These are phyloP conservation scores for Solanum raphanifolium DNA, from an alignment of 257 asterid species.

Conservation along the genomic window DNA sequence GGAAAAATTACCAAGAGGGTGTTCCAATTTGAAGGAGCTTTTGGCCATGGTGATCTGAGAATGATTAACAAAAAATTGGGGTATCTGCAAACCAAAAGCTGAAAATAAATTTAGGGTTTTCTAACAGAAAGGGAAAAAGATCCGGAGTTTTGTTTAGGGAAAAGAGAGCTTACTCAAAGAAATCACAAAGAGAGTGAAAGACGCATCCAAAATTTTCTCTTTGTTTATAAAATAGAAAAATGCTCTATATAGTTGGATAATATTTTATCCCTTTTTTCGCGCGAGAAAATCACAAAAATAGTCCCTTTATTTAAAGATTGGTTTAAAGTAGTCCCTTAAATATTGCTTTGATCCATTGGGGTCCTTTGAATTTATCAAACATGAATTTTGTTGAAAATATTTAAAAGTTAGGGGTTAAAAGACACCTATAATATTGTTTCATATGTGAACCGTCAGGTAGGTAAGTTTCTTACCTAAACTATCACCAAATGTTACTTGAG, in stretches of 20 bases:
- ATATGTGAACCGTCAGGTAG: too few species aligned
- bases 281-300: background rate
- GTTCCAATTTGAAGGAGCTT: constrained; percentile 64
- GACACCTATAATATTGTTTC: too few species aligned
- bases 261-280: background rate
- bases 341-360: background rate
- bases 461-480: too few species aligned
- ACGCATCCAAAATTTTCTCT: background rate
- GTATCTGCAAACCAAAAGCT: constrained; percentile 1
- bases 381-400: background rate
- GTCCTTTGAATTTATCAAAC: background rate
- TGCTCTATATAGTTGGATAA: background rate
- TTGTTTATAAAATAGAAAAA: background rate
- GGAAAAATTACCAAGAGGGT: constrained; percentile 47
- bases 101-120: background rate
- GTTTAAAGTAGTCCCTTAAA: background rate
- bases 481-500: too few species aligned
- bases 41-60: constrained; percentile 39
- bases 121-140: background rate
- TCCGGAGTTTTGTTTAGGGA: background rate
- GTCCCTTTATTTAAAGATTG: background rate
- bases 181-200: background rate
- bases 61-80: background rate
- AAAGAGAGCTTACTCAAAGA: background rate
- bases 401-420: too few species aligned